Evolutionary conservation across 139 green algal genomes (phyloP), one percentile per base, ranked within the genome.

Genomic region (Coelastrella sp.): DNA sequence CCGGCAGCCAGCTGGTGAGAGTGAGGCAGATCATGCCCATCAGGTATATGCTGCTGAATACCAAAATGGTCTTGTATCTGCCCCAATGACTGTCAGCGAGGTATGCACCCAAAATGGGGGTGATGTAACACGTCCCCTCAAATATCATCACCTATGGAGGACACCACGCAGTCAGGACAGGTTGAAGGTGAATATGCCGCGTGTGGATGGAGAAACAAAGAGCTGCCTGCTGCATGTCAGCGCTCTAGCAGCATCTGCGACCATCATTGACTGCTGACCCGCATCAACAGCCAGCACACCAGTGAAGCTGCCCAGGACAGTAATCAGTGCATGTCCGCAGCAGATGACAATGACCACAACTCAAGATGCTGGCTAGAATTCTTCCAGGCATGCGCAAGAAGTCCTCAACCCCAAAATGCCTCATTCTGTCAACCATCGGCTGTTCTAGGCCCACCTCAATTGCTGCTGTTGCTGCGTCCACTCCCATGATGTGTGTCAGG

Each of bases 11-110:
- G 49, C 78, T 82, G 15, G 70, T 91, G 0, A 80, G 59, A 5
- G 82, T 60, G n/a, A 89, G 81, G 22, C 24, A 35, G 6, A 91
- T 72, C 81, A 89, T 89, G 49, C 87, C 96, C 72, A 97, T 9
- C 10, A 98, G 92, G 93, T 99, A 99, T 74, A 99, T 96, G 90
- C 87, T 78, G 17, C 96, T 98, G 91, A 99, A 99, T 49, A 98
- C 89, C 19, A 99, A 89, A 89, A 99, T 99, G 74, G 98, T 99
- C 60, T 96, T 96, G 94, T 99, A 99, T 25, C 98, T 93, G 20
- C 98, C 98, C 97, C 97, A 97, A 9, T 90, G 59, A 3, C 93
- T 96, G 91, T 99, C 98, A 6, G 97, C 97, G 85, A 99, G 92
- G 92, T 96, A 98, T 7, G 98, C 98, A 15, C 98, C 98, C 35